phyloP scores from a whole-genome alignment of 176 grass and related monocot species.

The Carex pumila region DNA sequence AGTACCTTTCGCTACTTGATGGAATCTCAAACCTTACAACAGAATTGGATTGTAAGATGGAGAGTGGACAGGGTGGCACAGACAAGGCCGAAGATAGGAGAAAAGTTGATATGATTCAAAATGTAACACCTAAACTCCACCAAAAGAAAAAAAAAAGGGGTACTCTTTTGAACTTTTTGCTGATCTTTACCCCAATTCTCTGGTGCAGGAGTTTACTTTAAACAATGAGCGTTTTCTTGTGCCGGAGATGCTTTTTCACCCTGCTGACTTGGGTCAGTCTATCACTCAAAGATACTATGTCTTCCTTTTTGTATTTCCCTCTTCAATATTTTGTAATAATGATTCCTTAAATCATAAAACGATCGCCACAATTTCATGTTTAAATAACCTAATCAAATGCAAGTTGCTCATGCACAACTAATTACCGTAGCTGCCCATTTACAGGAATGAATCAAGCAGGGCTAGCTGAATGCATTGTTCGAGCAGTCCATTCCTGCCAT shows the following conservation, averaged over 20 bases:
- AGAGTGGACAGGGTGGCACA: conserved; percentile 8
- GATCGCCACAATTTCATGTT: neutral
- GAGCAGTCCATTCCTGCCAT: conserved; percentile 72
- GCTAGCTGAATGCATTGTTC: conserved; percentile 85
- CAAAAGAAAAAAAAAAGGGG: neutral
- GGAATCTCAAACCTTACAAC: neutral
- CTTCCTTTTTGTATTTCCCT: neutral
- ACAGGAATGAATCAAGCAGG: conserved; percentile 99
- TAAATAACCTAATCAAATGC: neutral
- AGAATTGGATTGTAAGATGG: conserved; percentile 23
- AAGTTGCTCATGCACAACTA: neutral
- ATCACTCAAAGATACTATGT: neutral
- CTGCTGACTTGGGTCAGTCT: conserved; percentile 61
- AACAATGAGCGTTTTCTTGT: conserved; percentile 95
- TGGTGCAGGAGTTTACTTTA: conserved; percentile 72
- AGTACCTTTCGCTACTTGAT: conserved; percentile 46
- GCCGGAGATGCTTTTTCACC: conserved; percentile 89
- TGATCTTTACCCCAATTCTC: neutral
- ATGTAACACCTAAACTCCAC: conserved; percentile 38
- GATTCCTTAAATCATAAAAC: neutral
- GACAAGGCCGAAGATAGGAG: conserved; percentile 39
- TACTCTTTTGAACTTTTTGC: conserved; percentile 27
- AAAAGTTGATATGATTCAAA: conserved; percentile 63
- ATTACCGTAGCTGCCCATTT: conserved; percentile 10
- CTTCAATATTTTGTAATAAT: neutral